Percentiles rank a stretch among this genome's conserved stretches.
Conservation (phyloP, 2,329 filamentous ascomycete species). For the Ceratocystis papillata region DNA sequence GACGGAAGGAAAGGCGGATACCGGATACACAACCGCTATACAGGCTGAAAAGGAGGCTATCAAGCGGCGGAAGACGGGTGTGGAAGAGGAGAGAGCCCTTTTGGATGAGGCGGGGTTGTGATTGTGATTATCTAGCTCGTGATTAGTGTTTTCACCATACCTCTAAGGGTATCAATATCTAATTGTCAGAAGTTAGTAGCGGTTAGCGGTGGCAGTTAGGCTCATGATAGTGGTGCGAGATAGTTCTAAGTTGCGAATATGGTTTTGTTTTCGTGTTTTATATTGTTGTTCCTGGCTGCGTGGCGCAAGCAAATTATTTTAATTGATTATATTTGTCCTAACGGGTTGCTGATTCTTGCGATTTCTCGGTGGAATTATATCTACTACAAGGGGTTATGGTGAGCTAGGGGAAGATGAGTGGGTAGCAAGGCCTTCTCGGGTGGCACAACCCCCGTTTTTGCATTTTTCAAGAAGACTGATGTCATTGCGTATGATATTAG, state of each 20-base stretch:
- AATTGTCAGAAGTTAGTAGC: not conserved
- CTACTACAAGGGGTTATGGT: no score
- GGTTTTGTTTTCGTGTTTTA: not conserved
- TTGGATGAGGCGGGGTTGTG: constrained; percentile 20
- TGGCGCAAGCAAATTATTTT: not conserved
- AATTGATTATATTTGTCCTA: not conserved
- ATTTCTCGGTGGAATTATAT: not conserved
- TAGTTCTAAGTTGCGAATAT: not conserved
- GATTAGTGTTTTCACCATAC: constrained; percentile 2
- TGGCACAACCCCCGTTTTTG: no score
- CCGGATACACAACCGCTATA: constrained; percentile 20
- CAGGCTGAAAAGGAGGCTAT: constrained; percentile 15
- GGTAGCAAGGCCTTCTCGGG: no score
- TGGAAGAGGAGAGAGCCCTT: constrained; percentile 17
- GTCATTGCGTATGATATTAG: no score
- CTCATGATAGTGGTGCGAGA: not conserved
- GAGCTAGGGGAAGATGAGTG: no score
- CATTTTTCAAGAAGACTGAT: no score
- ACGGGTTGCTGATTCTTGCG: not conserved
- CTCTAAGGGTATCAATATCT: not conserved
- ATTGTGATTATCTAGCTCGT: no score
- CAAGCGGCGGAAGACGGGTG: constrained; percentile 20
- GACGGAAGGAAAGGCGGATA: not conserved
- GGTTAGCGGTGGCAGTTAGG: not conserved
- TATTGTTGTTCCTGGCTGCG: not conserved